Conservation (phyloP, 164 flowering plant genomes). For the Piper betle region DNA sequence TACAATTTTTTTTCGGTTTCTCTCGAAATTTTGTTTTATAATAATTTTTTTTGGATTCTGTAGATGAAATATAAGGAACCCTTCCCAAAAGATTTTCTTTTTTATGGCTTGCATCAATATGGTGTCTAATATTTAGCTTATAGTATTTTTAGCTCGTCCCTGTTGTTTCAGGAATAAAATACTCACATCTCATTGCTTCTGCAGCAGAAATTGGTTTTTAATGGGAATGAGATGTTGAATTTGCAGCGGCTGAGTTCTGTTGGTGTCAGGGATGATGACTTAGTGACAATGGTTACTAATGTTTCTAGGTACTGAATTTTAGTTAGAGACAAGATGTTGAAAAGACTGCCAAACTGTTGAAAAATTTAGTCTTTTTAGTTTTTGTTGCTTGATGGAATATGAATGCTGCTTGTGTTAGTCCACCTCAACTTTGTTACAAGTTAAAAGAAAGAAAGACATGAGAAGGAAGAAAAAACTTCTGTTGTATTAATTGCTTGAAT, state of each 20-base stretch:
- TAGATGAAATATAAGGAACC: too few species aligned
- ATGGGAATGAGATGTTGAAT: slow-evolving; percentile 76
- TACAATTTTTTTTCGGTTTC: too few species aligned
- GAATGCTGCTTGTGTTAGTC: neutral
- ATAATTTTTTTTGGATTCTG: too few species aligned
- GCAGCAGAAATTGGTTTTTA: slow-evolving; percentile 71
- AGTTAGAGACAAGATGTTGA: neutral
- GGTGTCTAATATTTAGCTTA: too few species aligned
- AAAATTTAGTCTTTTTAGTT: neutral
- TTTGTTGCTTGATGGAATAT: neutral
- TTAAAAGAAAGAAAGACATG: too few species aligned
- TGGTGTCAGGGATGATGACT: slow-evolving; percentile 77
- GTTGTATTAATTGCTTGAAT: too few species aligned
- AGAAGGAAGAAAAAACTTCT: too few species aligned
- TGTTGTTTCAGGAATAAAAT: too few species aligned
- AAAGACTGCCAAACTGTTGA: neutral
- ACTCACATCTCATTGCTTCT: slow-evolving; percentile 18
- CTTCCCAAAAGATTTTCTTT: too few species aligned
- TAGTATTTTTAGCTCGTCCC: too few species aligned
- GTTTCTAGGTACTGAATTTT: slow-evolving; percentile 23
- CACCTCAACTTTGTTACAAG: neutral
- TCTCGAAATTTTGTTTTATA: too few species aligned
- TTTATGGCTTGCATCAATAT: too few species aligned
- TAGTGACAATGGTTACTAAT: slow-evolving; percentile 60
- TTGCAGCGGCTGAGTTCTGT: slow-evolving; percentile 43